A percentile compares a stretch with the other conserved stretches of the same genome.
phyloP scores from a whole-genome alignment of 345 rosid species.

The Combretum micranthum region DNA sequence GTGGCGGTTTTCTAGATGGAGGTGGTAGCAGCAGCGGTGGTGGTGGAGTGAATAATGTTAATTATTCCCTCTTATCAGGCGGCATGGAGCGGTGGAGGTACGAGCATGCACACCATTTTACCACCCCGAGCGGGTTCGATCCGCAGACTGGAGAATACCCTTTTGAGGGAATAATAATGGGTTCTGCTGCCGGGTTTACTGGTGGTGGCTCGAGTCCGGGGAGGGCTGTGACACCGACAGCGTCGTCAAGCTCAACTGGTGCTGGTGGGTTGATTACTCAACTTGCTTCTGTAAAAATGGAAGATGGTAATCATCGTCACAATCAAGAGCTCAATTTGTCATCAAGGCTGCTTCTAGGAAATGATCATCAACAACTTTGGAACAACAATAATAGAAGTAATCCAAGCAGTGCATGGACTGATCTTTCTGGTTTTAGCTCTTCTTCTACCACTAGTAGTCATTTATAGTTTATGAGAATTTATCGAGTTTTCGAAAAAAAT shows the following conservation, averaged over 20 bases:
- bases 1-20: too few species aligned
- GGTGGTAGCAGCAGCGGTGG: slow-evolving; percentile 10
- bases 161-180: slow-evolving; percentile 24
- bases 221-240: slow-evolving; percentile 35
- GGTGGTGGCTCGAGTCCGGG: slow-evolving; percentile 10
- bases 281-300: slow-evolving; percentile 60
- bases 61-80: slow-evolving; percentile 25
- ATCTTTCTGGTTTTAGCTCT: slow-evolving; percentile 55
- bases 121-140: slow-evolving; percentile 45
- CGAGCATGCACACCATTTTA: slow-evolving; percentile 40
- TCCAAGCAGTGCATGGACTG: slow-evolving; percentile 34
- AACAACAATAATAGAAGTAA: slow-evolving; percentile 30
- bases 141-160: slow-evolving; percentile 33
- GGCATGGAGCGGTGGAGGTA: slow-evolving; percentile 53
- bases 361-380: slow-evolving; percentile 33
- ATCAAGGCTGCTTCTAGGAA: slow-evolving; percentile 46
- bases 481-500: too few species aligned
- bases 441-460: slow-evolving; percentile 36
- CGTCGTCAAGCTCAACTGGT: slow-evolving; percentile 15
- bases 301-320: slow-evolving; percentile 23
- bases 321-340: slow-evolving; percentile 22
- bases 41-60: slow-evolving; percentile 14
- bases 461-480: background rate
- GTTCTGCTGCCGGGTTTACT: slow-evolving; percentile 11
- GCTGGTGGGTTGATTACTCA: slow-evolving; percentile 13